Evolutionary conservation across 768 basidiomycete species (phyloP), one percentile per base, ranked within the genome.

Genomic region (Xanthoconium purpureum): DNA sequence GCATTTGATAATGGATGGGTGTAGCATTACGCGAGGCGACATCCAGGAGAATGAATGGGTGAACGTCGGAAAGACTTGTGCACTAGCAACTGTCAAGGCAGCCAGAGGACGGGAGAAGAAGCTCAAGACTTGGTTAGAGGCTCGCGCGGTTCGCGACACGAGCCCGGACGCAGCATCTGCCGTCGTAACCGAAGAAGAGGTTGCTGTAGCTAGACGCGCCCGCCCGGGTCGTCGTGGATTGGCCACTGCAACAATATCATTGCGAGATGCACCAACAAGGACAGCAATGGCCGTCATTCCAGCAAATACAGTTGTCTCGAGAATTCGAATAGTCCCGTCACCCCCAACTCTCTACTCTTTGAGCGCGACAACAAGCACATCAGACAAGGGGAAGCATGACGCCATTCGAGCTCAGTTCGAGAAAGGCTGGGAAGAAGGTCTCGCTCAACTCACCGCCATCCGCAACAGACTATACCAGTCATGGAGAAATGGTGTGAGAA

Each of bases 1-100:
- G 56, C 83, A 90, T 63, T 73, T 97, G 40, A 74, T 94, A 20
- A 66, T 93, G 18, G 93, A 96, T 62, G 78, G 75, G 6, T 90
- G 89, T 63, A 70, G 76, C 3, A 64, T 85, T 12, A 72, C 85
- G 48, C 77, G 81, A 6, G 80, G 75, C 3, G 82, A 83, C 3
- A 65, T 68, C 18, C 78, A 79, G 15, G 74, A 75, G 15, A 79
- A 80, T 33, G 77, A 85, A 57, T 89, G 88, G 82, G 70, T 69
- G 8, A 77, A 78, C 5, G 62, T 94, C 3, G 89, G 88, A 0
- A 80, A 80, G 58, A 64, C 77, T 0, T 81, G 84, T 61, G 88
- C 86, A 1, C 71, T 86, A 10, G 78, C 79, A 2, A 87, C 88
- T 0, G 75, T 86, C 40, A 78, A 75, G 50, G 77, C 82, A 39